These are phyloP conservation scores for Ceratocystis lukuohia DNA, from an alignment of 2,329 filamentous ascomycete species.

Conservation along the genomic window DNA sequence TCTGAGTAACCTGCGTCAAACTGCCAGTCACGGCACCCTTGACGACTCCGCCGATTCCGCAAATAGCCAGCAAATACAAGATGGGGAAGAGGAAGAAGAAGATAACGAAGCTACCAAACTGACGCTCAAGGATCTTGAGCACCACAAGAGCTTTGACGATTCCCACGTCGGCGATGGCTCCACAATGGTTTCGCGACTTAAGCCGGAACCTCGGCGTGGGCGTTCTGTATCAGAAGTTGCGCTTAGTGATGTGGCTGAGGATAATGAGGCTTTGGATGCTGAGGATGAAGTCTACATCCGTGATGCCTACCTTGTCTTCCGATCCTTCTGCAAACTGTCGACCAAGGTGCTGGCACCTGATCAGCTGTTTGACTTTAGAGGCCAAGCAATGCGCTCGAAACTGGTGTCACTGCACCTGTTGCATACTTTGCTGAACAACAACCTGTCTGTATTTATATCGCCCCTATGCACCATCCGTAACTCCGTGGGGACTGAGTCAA, in stretches of 20 bases:
- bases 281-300: conserved; percentile 96
- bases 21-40: conserved; percentile 39
- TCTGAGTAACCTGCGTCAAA: conserved; percentile 38
- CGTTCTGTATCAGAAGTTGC: conserved; percentile 42
- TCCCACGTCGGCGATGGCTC: conserved; percentile 53
- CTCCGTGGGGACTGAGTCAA: conserved; percentile 76
- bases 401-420: conserved; percentile 90
- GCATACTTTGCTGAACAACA: conserved; percentile 88
- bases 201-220: conserved; percentile 32
- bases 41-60: conserved; percentile 26
- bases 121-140: conserved; percentile 52
- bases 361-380: conserved; percentile 81
- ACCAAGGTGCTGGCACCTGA: conserved; percentile 83
- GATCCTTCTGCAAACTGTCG: conserved; percentile 93
- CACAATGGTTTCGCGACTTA: conserved; percentile 52
- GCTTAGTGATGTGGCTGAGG: conserved; percentile 40
- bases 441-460: conserved; percentile 80
- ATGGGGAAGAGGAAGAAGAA: conserved; percentile 28
- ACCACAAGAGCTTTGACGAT: conserved; percentile 56
- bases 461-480: conserved; percentile 85
- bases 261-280: conserved; percentile 48
- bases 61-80: conserved; percentile 28
- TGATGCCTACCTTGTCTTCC: conserved; percentile 92
- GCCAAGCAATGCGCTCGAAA: conserved; percentile 95
- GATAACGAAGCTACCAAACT: conserved; percentile 38